Conservation (phyloP, 371 early-diverging fungal genomes). For the Apophysomyces trapeziformis region DNA sequence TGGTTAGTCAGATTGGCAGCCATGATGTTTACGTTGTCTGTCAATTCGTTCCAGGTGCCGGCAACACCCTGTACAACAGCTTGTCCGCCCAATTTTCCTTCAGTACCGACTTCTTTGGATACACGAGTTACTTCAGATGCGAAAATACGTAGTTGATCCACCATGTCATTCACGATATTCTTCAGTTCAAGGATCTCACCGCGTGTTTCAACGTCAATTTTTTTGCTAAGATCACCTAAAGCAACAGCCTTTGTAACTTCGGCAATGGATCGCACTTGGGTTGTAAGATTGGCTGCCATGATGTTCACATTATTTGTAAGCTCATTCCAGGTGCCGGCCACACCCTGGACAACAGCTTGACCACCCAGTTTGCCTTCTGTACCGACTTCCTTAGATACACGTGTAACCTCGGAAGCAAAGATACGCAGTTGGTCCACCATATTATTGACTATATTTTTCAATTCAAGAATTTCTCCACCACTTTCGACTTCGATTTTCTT, state of each 20-base stretch:
- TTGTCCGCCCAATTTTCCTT: conserved; percentile 64
- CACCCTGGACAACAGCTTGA: conserved; percentile 57
- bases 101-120: conserved; percentile 58
- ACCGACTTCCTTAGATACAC: conserved; percentile 69
- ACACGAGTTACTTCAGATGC: conserved; percentile 63
- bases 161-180: conserved; percentile 52
- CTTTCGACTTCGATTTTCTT: conserved; percentile 45
- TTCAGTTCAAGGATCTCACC: conserved; percentile 56
- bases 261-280: conserved; percentile 46
- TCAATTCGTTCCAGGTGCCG: conserved; percentile 69
- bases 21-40: conserved; percentile 67
- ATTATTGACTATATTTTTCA: conserved; percentile 33
- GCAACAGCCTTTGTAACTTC: conserved; percentile 41
- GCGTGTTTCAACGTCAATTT: conserved; percentile 41
- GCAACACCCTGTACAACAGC: conserved; percentile 58
- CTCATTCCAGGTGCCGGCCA: conserved; percentile 66
- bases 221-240: conserved; percentile 42
- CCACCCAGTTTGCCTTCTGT: conserved; percentile 66
- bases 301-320: conserved; percentile 67
- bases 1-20: conserved; percentile 63
- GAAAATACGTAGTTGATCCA: conserved; percentile 60
- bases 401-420: conserved; percentile 59
- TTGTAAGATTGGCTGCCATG: conserved; percentile 50
- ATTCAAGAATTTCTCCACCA: conserved; percentile 33
- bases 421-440: conserved; percentile 39